These are phyloP conservation scores for Alternaria conjuncta DNA, from an alignment of 2,329 filamentous ascomycete species.

Conservation along the genomic window DNA sequence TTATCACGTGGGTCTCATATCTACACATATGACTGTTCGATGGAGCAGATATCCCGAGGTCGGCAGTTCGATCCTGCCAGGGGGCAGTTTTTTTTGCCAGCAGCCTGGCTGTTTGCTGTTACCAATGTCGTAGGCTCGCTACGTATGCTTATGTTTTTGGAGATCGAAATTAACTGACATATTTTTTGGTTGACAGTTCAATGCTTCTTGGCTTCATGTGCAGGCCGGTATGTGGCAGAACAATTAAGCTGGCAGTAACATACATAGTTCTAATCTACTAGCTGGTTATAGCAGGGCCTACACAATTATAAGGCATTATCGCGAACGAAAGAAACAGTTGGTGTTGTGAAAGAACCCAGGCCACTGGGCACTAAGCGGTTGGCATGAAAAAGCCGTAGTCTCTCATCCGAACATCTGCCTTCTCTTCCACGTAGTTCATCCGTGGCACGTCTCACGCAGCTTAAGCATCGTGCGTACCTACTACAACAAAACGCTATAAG, in stretches of 20 bases:
- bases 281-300: not conserved
- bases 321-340: not conserved
- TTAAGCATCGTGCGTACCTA: not conserved
- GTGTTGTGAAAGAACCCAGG: not conserved
- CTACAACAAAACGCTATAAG: not conserved
- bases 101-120: not conserved
- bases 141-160: not conserved
- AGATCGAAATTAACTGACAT: not conserved
- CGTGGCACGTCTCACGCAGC: not conserved
- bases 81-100: slow-evolving; percentile 17
- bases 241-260: not conserved
- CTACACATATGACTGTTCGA: slow-evolving; percentile 29
- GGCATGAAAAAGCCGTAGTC: not conserved
- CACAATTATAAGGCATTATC: not conserved
- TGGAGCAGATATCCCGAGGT: slow-evolving; percentile 35
- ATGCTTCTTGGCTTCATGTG: not conserved
- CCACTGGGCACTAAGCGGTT: not conserved
- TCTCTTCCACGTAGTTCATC: not conserved
- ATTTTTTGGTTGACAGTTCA: not conserved
- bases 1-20: slow-evolving; percentile 43
- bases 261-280: not conserved
- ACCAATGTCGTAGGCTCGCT: not conserved
- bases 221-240: not conserved
- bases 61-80: slow-evolving; percentile 40
- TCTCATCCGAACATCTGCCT: not conserved